A percentile compares a stretch with the other conserved stretches of the same genome.
Evolutionary conservation across 768 basidiomycete genomes (phyloP).

Genomic region (Kwoniella pini): DNA sequence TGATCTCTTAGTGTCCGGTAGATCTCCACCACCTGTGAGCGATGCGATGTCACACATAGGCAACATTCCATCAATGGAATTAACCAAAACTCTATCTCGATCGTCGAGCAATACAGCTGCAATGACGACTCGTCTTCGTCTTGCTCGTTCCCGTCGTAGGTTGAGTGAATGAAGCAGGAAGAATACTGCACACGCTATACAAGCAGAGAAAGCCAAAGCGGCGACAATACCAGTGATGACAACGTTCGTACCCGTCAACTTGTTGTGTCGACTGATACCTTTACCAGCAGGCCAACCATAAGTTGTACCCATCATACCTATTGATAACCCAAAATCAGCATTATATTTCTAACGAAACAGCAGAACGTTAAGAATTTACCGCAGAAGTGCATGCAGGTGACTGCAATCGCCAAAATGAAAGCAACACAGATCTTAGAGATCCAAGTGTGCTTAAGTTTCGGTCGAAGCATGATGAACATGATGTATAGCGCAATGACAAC

Average conservation of each 20-base stretch:
- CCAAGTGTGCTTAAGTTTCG: slow-evolving; percentile 54
- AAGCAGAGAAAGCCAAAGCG: slow-evolving; percentile 51
- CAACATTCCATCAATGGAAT: slow-evolving; percentile 52
- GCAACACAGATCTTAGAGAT: slow-evolving; percentile 49
- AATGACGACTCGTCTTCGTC: slow-evolving; percentile 52
- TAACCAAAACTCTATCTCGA: slow-evolving; percentile 51
- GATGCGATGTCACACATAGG: slow-evolving; percentile 54
- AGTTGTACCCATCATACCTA: slow-evolving; percentile 48
- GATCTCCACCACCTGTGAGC: slow-evolving; percentile 24
- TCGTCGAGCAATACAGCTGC: slow-evolving; percentile 52
- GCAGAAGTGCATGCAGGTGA: slow-evolving; percentile 52
- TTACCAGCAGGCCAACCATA: slow-evolving; percentile 40
- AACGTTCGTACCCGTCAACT: slow-evolving; percentile 43
- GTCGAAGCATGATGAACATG: slow-evolving; percentile 56
- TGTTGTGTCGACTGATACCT: slow-evolving; percentile 24
- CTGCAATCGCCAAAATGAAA: slow-evolving; percentile 50
- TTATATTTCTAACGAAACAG: neutral
- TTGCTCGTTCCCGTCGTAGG: slow-evolving; percentile 28
- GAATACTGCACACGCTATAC: slow-evolving; percentile 48
- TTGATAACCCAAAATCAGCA: neutral
- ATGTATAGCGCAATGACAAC: slow-evolving; percentile 54
- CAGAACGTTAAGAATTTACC: slow-evolving; percentile 44
- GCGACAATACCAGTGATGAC: slow-evolving; percentile 53
- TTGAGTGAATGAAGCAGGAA: slow-evolving; percentile 41
- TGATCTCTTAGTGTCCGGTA: slow-evolving; percentile 11